These are phyloP conservation scores for Sisymbrium altissimum DNA, from an alignment of 345 rosid genomes.

Conservation along the genomic window DNA sequence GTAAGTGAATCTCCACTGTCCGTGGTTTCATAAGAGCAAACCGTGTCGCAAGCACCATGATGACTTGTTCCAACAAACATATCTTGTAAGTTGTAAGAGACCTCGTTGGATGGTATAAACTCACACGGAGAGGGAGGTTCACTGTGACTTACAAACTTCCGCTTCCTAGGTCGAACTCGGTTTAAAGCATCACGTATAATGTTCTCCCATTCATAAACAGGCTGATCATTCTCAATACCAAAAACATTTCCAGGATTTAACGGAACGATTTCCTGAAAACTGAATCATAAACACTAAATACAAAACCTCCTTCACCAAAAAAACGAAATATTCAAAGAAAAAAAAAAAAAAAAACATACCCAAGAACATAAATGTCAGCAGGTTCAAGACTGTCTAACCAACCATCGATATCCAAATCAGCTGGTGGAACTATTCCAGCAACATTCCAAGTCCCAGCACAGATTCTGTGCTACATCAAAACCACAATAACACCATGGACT, in stretches of 20 bases:
- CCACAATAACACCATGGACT: conserved; percentile 10
- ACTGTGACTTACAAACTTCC: conserved; percentile 64
- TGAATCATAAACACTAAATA: conserved; percentile 17
- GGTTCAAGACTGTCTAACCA: conserved; percentile 67
- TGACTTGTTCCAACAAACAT: conserved; percentile 55
- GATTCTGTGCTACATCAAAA: conserved; percentile 43
- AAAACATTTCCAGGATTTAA: conserved; percentile 83
- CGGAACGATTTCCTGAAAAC: conserved; percentile 94
- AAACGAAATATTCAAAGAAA: neutral
- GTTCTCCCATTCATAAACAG: conserved; percentile 78
- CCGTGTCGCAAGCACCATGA: conserved; percentile 57
- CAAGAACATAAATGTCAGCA: conserved; percentile 79
- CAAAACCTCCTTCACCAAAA: neutral
- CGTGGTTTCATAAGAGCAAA: too few species aligned
- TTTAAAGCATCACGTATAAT: conserved; percentile 67
- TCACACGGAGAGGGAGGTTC: conserved; percentile 91
- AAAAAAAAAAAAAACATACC: conserved; percentile 33
- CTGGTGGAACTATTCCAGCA: conserved; percentile 64
- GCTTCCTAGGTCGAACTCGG: conserved; percentile 43
- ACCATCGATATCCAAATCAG: conserved; percentile 72
- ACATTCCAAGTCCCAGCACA: conserved; percentile 82
- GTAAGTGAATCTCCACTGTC: conserved; percentile 3
- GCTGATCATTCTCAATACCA: conserved; percentile 79
- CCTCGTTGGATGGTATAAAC: conserved; percentile 51
- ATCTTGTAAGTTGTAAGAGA: conserved; percentile 54